A percentile compares a stretch with the other conserved stretches of the same genome.
phyloP scores from a whole-genome alignment of 2,329 filamentous ascomycete species.

The Fonsecaea monophora region DNA sequence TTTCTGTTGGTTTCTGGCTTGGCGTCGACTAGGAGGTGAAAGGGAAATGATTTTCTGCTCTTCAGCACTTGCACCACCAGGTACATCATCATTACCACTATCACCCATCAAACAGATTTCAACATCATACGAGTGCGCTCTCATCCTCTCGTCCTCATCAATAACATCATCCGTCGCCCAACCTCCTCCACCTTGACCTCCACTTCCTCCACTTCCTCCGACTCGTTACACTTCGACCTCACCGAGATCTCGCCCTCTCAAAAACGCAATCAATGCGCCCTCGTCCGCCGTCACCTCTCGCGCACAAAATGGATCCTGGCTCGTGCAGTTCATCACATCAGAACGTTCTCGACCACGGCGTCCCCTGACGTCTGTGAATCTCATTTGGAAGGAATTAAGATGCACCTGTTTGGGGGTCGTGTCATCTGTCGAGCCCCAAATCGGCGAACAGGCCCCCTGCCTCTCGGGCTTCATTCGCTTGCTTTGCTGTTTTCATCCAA shows the following conservation, averaged over 20 bases:
- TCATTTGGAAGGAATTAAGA: slow-evolving; percentile 21
- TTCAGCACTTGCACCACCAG: not conserved
- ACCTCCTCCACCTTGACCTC: not conserved
- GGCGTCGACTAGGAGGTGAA: not conserved
- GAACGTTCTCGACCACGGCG: slow-evolving; percentile 6
- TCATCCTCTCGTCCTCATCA: not conserved
- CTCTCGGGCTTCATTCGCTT: slow-evolving; percentile 23
- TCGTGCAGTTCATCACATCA: not conserved
- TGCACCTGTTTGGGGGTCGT: slow-evolving; percentile 11
- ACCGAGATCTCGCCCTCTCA: slow-evolving; percentile 9
- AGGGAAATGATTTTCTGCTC: not conserved
- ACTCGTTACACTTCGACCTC: not conserved
- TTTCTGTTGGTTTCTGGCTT: slow-evolving; percentile 1
- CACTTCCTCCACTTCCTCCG: not conserved
- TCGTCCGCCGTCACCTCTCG: slow-evolving; percentile 2
- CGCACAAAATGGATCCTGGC: not conserved
- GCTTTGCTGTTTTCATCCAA: slow-evolving; percentile 17
- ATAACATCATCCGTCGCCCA: not conserved
- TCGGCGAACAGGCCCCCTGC: slow-evolving; percentile 14
- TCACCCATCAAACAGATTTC: not conserved
- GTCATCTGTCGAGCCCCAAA: slow-evolving; percentile 4
- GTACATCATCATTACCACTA: not conserved
- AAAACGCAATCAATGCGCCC: slow-evolving; percentile 5
- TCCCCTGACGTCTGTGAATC: slow-evolving; percentile 16
- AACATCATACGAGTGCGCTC: not conserved